Evolutionary conservation across 352 stramenopile species (phyloP), one percentile per base, ranked within the genome.

Genomic region (Phytophthora citricola): DNA sequence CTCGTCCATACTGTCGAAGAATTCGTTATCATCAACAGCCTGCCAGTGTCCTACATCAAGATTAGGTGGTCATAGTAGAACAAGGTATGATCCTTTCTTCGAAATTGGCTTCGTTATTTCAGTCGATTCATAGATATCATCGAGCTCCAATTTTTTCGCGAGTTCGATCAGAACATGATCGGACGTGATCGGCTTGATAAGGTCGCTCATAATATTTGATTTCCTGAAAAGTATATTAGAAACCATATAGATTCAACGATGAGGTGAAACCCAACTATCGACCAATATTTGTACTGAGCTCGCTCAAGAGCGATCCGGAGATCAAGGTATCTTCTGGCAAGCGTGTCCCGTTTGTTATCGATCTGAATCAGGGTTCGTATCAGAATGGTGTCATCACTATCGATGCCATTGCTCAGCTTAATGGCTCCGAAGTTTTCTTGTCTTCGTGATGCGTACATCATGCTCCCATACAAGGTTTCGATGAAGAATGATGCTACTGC

Each of bases 1-100:
- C 39, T 68, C 64, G 1, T 51, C 58, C 64, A 63, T 63, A 0
- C 3, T 20, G 17, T 72, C 64, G 5, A 72, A 72, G 2, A 27
- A 67, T 39, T 52, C 22, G n/a, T n/a, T n/a, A n/a, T 44, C 57
- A 45, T 67, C 55, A 41, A 65, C 29, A 12, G 9, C 24, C 0
- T 10, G 32, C 51, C 64, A 72, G n/a, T 68, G 64, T 4, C 64
- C 64, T 43, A 67, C 34, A 22, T 59, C 45, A 1, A 36, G 10
- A 41, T 57, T 38, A 38, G 46, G 47, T 24, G 26, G 31, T 31
- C 63, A 2, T 3, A 71, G 24, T 1, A 68, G n/a, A 48, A 66
- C 43, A 0, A 73, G 24, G 20, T 34, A 72, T 41, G 57, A 60
- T 0, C 57, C 57, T 15, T 15, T 39, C 32, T 39, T 39, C 1